Conservation (phyloP, 23 red algal genomes). For the Chondrus crispus region DNA sequence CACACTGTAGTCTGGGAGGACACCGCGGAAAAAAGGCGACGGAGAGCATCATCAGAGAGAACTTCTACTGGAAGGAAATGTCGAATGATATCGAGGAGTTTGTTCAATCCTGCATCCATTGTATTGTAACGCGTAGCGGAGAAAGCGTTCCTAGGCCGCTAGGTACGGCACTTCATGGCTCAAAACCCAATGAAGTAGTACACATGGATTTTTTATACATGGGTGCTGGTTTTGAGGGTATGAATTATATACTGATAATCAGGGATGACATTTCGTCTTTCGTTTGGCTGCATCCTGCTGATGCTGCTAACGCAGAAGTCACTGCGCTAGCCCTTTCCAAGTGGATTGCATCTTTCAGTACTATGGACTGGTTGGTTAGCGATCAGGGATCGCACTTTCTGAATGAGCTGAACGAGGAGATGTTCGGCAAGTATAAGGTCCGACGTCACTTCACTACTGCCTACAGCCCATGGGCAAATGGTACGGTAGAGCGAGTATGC, state of each 20-base stretch:
- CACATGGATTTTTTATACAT: too few species aligned
- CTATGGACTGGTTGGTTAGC: background rate
- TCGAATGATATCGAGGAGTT: background rate
- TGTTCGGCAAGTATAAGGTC: background rate
- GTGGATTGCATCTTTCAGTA: background rate
- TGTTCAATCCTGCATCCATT: background rate
- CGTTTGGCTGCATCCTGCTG: background rate
- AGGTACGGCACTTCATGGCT: too few species aligned
- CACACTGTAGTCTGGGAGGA: conserved; percentile 4
- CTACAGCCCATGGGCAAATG: background rate
- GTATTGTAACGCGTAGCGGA: background rate
- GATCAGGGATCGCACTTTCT: conserved; percentile 3
- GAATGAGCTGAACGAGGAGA: background rate
- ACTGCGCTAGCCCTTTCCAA: background rate
- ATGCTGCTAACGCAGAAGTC: background rate
- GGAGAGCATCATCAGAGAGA: background rate
- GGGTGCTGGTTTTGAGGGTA: background rate
- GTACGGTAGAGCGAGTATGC: background rate
- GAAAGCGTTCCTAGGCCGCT: background rate
- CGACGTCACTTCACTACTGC: background rate
- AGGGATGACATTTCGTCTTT: background rate
- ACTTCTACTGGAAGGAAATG: background rate
- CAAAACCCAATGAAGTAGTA: background rate
- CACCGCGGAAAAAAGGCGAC: conserved; percentile 16
- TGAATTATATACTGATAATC: background rate